Percentiles rank a stretch among this genome's conserved stretches.
phyloP scores from a whole-genome alignment of 2,329 filamentous ascomycete genomes.

The Zymoseptoria pseudotritici region DNA sequence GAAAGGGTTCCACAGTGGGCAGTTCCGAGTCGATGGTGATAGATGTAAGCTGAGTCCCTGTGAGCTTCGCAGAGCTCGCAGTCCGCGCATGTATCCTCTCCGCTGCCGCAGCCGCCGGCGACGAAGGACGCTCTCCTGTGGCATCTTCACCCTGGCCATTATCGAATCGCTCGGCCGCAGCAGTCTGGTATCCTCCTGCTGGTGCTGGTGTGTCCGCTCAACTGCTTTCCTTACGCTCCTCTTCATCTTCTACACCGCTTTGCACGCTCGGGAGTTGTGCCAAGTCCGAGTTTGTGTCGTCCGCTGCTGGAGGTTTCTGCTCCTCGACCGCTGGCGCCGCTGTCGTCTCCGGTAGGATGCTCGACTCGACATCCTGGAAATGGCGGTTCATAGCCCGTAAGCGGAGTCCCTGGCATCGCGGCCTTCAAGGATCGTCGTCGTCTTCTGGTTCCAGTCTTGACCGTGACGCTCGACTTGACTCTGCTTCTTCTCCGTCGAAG shows the following conservation, averaged over 20 bases:
- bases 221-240: slow-evolving; percentile 12
- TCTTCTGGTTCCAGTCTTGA: too few relatives aligned
- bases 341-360: slow-evolving; percentile 52
- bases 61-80: not conserved
- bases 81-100: slow-evolving; percentile 20
- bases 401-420: too few relatives aligned
- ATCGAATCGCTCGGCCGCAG: slow-evolving; percentile 26
- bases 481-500: too few relatives aligned
- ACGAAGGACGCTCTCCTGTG: slow-evolving; percentile 26
- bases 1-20: not conserved
- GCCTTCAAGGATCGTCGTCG: too few relatives aligned
- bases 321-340: slow-evolving; percentile 18
- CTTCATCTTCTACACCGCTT: not conserved
- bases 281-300: slow-evolving; percentile 40
- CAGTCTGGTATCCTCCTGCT: slow-evolving; percentile 37
- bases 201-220: slow-evolving; percentile 28
- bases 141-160: slow-evolving; percentile 15
- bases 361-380: slow-evolving; percentile 56
- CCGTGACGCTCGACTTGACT: too few relatives aligned
- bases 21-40: not conserved
- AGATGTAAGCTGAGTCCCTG: not conserved
- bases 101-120: slow-evolving; percentile 37
- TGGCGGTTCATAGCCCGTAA: slow-evolving; percentile 50
- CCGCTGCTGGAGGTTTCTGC: slow-evolving; percentile 26
- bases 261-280: slow-evolving; percentile 11